Evolutionary conservation across 2,329 filamentous ascomycete species (phyloP).

Genomic region (Ophiobolus disseminans): DNA sequence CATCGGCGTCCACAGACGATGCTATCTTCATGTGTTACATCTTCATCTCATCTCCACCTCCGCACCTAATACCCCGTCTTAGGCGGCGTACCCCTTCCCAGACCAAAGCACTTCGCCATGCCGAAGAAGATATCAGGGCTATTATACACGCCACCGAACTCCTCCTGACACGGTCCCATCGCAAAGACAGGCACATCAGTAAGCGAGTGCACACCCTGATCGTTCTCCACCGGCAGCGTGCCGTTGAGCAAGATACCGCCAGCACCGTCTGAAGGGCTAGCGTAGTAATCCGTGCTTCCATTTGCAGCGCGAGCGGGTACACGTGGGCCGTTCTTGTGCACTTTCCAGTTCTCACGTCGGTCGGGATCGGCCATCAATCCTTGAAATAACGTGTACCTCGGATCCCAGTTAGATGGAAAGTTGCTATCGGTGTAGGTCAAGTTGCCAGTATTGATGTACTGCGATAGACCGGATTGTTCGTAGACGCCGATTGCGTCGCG

Average conservation of each 20-base stretch:
- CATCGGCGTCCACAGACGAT: conserved; percentile 1
- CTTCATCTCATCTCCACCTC: conserved; percentile 2
- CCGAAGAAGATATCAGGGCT: conserved; percentile 78
- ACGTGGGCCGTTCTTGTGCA: conserved; percentile 71
- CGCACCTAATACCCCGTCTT: conserved; percentile 3
- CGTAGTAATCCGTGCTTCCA: conserved; percentile 65
- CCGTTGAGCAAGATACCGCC: conserved; percentile 78
- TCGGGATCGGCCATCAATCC: conserved; percentile 77
- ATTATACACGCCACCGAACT: conserved; percentile 73
- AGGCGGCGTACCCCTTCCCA: conserved; percentile 32
- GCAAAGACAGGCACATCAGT: conserved; percentile 68
- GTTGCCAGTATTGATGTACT: conserved; percentile 71
- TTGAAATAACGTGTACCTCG: conserved; percentile 78
- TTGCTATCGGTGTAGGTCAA: conserved; percentile 73
- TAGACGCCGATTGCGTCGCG: conserved; percentile 78
- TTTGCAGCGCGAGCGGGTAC: conserved; percentile 64
- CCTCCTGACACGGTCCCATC: conserved; percentile 77
- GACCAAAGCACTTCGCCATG: conserved; percentile 71
- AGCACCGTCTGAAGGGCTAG: conserved; percentile 70
- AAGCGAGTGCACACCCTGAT: conserved; percentile 60
- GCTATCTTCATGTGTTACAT: not conserved
- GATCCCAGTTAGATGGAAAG: conserved; percentile 86
- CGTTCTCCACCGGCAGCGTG: conserved; percentile 68
- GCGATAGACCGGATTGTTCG: conserved; percentile 73
- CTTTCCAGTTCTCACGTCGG: conserved; percentile 75